Evolutionary conservation across 495 filamentous ascomycete genomes (phyloP).

Genomic region (Recurvomyces mirabilis): DNA sequence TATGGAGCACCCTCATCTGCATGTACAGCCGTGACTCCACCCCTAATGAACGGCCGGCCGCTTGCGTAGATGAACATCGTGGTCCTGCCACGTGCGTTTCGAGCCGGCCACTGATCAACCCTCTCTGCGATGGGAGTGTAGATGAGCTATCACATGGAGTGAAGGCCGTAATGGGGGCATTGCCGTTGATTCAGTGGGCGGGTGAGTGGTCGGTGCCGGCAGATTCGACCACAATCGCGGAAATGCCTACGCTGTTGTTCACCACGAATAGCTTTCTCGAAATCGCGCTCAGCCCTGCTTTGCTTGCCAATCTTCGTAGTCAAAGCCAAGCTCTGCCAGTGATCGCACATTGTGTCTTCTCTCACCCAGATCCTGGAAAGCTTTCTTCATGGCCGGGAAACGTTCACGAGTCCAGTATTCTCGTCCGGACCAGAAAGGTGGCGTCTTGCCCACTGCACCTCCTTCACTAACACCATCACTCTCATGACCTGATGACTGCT

Average conservation of each 20-base stretch:
- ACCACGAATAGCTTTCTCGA: not conserved
- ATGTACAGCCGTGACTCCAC: not conserved
- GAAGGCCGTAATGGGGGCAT: not conserved
- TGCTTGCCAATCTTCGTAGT: slow-evolving; percentile 36
- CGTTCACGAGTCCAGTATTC: slow-evolving; percentile 51
- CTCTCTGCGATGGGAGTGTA: not conserved
- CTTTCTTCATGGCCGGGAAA: slow-evolving; percentile 44
- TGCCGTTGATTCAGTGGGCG: too few species aligned
- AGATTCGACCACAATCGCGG: too few species aligned
- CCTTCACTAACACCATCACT: not conserved
- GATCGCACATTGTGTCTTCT: slow-evolving; percentile 34
- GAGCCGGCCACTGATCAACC: not conserved
- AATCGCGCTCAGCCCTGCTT: slow-evolving; percentile 9
- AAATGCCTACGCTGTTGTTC: not conserved
- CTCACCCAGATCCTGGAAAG: slow-evolving; percentile 41
- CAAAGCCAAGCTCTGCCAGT: slow-evolving; percentile 50
- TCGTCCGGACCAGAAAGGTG: slow-evolving; percentile 55
- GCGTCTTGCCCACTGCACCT: slow-evolving; percentile 23
- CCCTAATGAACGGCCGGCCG: not conserved
- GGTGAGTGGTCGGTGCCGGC: too few species aligned
- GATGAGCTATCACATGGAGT: not conserved
- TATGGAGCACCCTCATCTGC: not conserved
- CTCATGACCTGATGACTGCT: not conserved
- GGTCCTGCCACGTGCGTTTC: not conserved
- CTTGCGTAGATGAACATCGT: not conserved